Conservation (phyloP, 352 stramenopile genomes). For the Phytopythium cucurbitacearum region DNA sequence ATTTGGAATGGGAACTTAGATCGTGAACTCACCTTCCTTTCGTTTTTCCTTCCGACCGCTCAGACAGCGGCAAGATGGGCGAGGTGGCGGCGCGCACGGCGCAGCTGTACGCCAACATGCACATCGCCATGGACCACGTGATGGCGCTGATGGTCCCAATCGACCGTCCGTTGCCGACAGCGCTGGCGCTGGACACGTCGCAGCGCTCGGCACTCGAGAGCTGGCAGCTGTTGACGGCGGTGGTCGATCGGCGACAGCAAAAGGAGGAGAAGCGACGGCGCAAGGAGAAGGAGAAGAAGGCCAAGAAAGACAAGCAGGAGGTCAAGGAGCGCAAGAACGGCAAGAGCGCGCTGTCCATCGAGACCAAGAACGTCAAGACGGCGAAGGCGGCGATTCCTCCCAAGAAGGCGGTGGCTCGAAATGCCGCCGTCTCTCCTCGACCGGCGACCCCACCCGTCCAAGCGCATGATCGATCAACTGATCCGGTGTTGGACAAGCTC, state of each 20-base stretch:
- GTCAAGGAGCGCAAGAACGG: slow-evolving; percentile 11
- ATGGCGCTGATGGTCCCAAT: slow-evolving; percentile 20
- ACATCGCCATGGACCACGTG: slow-evolving; percentile 51
- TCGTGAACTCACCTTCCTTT: background rate
- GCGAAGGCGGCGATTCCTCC: background rate
- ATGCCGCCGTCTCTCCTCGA: no score
- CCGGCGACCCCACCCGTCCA: no score
- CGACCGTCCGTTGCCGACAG: slow-evolving; percentile 15
- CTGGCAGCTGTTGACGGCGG: slow-evolving; percentile 14
- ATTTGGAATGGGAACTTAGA: no score
- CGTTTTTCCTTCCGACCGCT: slow-evolving; percentile 1
- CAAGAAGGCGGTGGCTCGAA: background rate
- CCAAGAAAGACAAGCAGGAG: background rate
- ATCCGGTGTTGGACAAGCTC: slow-evolving; percentile 31
- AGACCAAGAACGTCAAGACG: slow-evolving; percentile 12
- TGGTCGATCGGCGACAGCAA: slow-evolving; percentile 14
- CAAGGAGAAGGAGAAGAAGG: slow-evolving; percentile 15
- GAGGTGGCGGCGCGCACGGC: slow-evolving; percentile 10
- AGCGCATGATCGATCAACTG: background rate
- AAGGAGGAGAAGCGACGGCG: slow-evolving; percentile 10
- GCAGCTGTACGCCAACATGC: slow-evolving; percentile 36
- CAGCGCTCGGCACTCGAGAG: slow-evolving; percentile 8
- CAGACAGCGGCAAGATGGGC: background rate
- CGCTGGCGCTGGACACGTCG: slow-evolving; percentile 5
- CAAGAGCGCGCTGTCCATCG: slow-evolving; percentile 2